These are phyloP conservation scores for Colletotrichum agaves DNA, from an alignment of 2,329 filamentous ascomycete species.

Conservation along the genomic window DNA sequence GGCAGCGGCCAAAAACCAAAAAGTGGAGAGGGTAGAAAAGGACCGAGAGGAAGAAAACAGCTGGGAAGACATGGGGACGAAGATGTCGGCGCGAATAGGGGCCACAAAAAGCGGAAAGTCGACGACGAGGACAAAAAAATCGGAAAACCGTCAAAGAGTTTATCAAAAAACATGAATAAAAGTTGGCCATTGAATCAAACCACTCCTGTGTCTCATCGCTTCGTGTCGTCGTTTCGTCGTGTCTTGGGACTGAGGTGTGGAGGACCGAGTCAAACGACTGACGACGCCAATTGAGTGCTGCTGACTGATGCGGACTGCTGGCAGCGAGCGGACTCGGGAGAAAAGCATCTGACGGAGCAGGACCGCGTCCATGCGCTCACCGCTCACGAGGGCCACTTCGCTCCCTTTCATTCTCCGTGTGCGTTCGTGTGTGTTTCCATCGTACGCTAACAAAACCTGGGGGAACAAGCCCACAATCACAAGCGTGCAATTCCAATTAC, in stretches of 20 bases:
- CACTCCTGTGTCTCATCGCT: neutral
- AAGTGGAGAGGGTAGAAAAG: slow-evolving; percentile 31
- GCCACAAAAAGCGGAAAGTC: slow-evolving; percentile 17
- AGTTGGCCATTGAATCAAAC: slow-evolving; percentile 36
- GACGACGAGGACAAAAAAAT: slow-evolving; percentile 30
- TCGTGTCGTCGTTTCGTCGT: neutral
- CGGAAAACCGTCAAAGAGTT: slow-evolving; percentile 34
- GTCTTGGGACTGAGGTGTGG: neutral
- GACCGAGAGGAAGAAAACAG: slow-evolving; percentile 3
- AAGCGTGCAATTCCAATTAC: neutral
- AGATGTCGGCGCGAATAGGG: neutral
- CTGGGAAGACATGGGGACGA: neutral
- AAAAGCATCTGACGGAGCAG: slow-evolving; percentile 15
- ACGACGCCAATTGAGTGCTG: slow-evolving; percentile 1
- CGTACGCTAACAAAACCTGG: neutral
- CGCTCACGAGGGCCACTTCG: neutral
- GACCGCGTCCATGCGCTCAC: slow-evolving; percentile 30
- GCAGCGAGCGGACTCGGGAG: neutral
- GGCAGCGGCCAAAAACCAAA: slow-evolving; percentile 21
- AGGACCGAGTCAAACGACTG: neutral
- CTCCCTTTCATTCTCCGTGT: neutral
- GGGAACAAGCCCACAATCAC: neutral
- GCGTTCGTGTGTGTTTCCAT: neutral
- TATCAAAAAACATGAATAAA: slow-evolving; percentile 37
- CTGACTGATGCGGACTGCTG: slow-evolving; percentile 1